phyloP scores from a whole-genome alignment of 2,329 filamentous ascomycete genomes.

The Scleromitrula shiraiana region DNA sequence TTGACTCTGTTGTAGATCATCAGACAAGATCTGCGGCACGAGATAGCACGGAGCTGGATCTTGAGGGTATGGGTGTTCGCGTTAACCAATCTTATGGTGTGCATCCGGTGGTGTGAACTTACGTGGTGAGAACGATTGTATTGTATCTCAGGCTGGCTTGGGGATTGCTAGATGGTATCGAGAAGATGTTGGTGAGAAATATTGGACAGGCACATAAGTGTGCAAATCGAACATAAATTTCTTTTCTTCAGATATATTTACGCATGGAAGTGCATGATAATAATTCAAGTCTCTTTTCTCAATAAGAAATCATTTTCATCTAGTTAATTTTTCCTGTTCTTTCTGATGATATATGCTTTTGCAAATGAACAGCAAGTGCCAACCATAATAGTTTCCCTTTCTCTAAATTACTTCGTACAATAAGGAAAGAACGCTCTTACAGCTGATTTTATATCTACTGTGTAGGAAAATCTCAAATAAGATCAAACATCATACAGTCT shows the following conservation, averaged over 20 bases:
- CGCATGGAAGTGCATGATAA: background rate
- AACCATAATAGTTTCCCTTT: background rate
- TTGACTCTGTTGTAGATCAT: slow-evolving; percentile 11
- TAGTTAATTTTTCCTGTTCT: background rate
- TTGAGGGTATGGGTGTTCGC: slow-evolving; percentile 24
- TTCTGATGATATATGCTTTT: background rate
- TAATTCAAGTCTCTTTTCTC: background rate
- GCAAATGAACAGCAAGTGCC: background rate
- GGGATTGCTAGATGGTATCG: background rate
- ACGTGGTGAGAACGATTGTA: background rate
- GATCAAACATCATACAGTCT: background rate
- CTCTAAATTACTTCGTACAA: background rate
- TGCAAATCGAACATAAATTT: background rate
- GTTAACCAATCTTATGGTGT: slow-evolving; percentile 22
- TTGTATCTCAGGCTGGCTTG: background rate
- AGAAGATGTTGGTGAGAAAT: background rate
- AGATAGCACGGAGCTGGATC: slow-evolving; percentile 25
- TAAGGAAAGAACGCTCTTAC: background rate
- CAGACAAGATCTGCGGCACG: background rate
- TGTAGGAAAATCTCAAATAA: background rate
- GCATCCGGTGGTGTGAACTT: slow-evolving; percentile 10
- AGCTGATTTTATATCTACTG: background rate
- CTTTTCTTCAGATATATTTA: background rate
- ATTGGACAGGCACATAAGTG: background rate
- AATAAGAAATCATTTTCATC: background rate